phyloP scores from a whole-genome alignment of 164 flowering plant species.

The Buxus sempervirens region DNA sequence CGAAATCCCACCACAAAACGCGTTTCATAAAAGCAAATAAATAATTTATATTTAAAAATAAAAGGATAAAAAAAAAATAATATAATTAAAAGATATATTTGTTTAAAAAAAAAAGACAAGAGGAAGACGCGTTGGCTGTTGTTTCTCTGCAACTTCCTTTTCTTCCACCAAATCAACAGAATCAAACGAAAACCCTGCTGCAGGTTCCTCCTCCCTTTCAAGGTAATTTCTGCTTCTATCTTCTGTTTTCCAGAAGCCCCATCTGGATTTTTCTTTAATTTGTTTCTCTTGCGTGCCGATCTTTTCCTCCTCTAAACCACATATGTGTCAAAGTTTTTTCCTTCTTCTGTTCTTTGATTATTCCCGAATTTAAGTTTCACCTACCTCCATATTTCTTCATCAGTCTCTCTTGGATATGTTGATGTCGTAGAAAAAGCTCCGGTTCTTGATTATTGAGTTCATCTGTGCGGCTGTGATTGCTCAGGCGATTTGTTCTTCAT shows the following conservation, averaged over 20 bases:
- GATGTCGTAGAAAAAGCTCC: not conserved
- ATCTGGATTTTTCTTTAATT: not conserved
- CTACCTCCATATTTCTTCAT: not conserved
- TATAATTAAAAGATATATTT: not conserved
- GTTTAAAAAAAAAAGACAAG: not conserved
- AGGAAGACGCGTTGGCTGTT: conserved; percentile 14
- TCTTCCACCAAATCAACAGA: not conserved
- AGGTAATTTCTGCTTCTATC: not conserved
- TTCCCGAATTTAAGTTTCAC: not conserved
- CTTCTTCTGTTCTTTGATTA: not conserved
- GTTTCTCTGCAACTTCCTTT: conserved; percentile 5
- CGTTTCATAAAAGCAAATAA: conserved; percentile 1
- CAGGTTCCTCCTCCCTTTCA: not conserved
- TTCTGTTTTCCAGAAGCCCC: not conserved
- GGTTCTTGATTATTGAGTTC: conserved; percentile 1
- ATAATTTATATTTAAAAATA: too few relatives aligned
- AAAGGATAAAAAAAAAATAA: not conserved
- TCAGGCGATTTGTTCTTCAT: not conserved
- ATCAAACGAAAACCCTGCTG: not conserved
- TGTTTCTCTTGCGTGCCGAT: not conserved
- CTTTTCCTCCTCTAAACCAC: not conserved
- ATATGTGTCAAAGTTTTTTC: not conserved
- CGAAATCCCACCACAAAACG: conserved; percentile 11
- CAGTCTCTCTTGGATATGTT: not conserved
- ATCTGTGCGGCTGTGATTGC: not conserved